phyloP scores from a whole-genome alignment of 2,329 filamentous ascomycete species.

The Phaeosphaeriaceae sp. region DNA sequence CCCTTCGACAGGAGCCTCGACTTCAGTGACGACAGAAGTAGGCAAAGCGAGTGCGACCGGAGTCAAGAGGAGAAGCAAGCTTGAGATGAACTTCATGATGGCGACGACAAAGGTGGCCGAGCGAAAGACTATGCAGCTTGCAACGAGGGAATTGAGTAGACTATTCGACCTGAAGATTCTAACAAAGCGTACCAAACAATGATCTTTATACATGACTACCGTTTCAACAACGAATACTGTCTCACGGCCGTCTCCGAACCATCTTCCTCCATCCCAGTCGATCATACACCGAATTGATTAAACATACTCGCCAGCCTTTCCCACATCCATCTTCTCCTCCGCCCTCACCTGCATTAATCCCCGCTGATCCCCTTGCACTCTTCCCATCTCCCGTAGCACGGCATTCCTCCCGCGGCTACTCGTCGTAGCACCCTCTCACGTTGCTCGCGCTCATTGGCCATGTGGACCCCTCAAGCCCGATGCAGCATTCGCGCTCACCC shows the following conservation, averaged over 20 bases:
- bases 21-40: conserved; percentile 16
- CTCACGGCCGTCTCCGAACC: conserved; percentile 25
- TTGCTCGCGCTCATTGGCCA: conserved; percentile 17
- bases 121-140: conserved; percentile 14
- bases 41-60: conserved; percentile 29
- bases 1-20: conserved; percentile 7
- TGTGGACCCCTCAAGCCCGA: neutral
- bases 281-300: conserved; percentile 25
- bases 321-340: conserved; percentile 23
- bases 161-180: conserved; percentile 7
- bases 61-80: conserved; percentile 23
- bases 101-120: conserved; percentile 6
- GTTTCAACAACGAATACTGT: neutral
- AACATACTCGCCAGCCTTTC: conserved; percentile 6
- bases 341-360: conserved; percentile 4
- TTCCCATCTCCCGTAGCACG: neutral
- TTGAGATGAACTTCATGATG: conserved; percentile 28
- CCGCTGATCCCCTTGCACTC: neutral
- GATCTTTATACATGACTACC: conserved; percentile 10
- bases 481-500: conserved; percentile 4
- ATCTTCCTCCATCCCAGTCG: conserved; percentile 11
- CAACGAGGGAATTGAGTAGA: conserved; percentile 11
- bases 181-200: neutral
- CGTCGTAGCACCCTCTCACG: conserved; percentile 20
- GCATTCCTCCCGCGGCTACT: conserved; percentile 5